Base-by-base conservation (phyloP, 192 early-diverging fungal species). In the Dissophora ornata region DNA sequence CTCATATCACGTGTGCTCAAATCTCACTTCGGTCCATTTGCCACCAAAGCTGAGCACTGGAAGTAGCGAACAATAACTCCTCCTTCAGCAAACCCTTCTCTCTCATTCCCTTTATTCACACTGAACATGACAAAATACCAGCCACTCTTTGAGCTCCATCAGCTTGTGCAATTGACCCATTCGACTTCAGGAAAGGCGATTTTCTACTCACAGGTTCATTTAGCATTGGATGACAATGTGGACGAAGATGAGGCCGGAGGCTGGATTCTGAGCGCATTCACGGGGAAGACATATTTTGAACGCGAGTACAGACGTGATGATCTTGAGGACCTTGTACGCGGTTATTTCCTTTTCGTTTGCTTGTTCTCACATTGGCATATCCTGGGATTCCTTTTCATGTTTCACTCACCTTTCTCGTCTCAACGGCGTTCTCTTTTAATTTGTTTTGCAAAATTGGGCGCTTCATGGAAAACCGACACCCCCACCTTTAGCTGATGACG, bases 201-300 rank as follows among this genome's bases (percentile, higher is more conserved):
- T 34, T 66, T 77, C 52, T 67, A 67, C n/a, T 77, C 71, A 1
- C 71, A 77, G 19, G 71, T 77, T 5, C 46, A 57, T 25, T 41
- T 77, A n/a, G 28, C 57, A 28, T 49, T 34, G 19, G 50, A 66
- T 18, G 71, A 67, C 52, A 21, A 53, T 16, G 57, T 57, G 11
- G 63, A 77, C n/a, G 71, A 67, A 1, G 64, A 77, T 46, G 71
- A 77, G 24, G 71, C 64, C n/a, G 71, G 71, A 16, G 64, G 71
- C 6, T 77, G 71, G 71, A 9, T 67, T 19, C 34, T 77, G 6
- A 77, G 71, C 40, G 58, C 71, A 18, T 77, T 77, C 26, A 77
- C 71, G 2, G 71, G 71, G 1, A 77, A 77, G 32, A 48, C 50
- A n/a, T 77, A 77, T 28, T 77, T 77, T 21, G 71, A 77, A 46